A percentile compares a stretch with the other conserved stretches of the same genome.
phyloP scores from a whole-genome alignment of 495 filamentous ascomycete genomes.

The Pyronema omphalodes region DNA sequence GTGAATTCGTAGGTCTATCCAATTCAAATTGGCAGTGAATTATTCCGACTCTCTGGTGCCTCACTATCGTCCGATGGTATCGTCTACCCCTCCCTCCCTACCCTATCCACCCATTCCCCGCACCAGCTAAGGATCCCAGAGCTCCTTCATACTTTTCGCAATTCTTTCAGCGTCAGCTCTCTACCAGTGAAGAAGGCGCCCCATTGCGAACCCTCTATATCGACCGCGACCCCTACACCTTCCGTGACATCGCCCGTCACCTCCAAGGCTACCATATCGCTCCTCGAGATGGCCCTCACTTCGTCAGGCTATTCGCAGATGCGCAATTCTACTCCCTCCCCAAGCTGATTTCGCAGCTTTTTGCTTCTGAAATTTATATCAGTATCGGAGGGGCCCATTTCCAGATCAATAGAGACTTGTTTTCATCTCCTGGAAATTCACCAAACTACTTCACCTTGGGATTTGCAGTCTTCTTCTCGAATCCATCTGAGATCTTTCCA shows the following conservation, averaged over 20 bases:
- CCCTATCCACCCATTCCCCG: not conserved
- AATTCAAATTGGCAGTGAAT: constrained; percentile 80
- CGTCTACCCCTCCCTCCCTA: constrained; percentile 26
- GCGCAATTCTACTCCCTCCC: constrained; percentile 90
- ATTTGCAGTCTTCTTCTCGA: constrained; percentile 74
- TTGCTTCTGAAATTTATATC: constrained; percentile 80
- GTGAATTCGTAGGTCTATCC: constrained; percentile 44
- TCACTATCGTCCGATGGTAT: constrained; percentile 89
- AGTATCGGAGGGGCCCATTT: constrained; percentile 73
- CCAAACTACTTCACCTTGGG: constrained; percentile 94
- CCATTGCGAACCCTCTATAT: constrained; percentile 63
- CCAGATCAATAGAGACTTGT: constrained; percentile 75
- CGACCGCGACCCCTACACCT: constrained; percentile 81
- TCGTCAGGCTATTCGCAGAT: constrained; percentile 83
- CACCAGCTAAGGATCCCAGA: constrained; percentile 38
- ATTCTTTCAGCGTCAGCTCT: constrained; percentile 74
- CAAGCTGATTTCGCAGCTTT: constrained; percentile 80
- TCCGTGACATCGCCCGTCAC: constrained; percentile 75
- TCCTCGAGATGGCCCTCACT: constrained; percentile 68
- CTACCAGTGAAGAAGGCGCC: constrained; percentile 26
- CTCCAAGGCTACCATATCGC: constrained; percentile 82
- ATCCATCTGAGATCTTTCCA: constrained; percentile 64
- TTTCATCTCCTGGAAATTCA: constrained; percentile 64
- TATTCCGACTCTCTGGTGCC: constrained; percentile 79
- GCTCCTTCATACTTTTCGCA: constrained; percentile 95